Base-by-base conservation (phyloP, 176 grass and related monocot species). In the Puccinellia tenuiflora region DNA sequence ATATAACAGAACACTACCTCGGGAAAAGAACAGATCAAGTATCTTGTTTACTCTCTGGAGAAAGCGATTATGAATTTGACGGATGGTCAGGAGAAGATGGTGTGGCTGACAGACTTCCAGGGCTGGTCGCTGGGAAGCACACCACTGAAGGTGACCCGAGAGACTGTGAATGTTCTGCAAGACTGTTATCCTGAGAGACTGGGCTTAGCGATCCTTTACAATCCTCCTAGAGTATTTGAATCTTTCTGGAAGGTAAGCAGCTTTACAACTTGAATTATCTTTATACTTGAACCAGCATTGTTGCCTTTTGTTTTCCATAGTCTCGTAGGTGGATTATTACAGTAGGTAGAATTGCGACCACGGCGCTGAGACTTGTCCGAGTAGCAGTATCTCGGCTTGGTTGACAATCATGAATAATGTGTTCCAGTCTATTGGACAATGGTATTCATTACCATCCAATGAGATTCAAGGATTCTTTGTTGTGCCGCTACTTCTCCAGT, bases 171-270 rank as follows among this genome's bases (percentile, higher is more conserved):
- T 13, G 70, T 95, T 39, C 84, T 95, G 75, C 93, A 95, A 73
- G 90, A 95, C 48, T 95, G 86, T 77, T 95, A 95, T 72, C 93
- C 93, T 54, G 93, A 95, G 86, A 92, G 93, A 59, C 84, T 95
- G 79, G 93, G 85, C 18, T 51, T 92, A 75, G 93, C 79, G 26
- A 88, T 95, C 71, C 93, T 92, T 51, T 92, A 95, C 85, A 95
- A 95, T 55, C 93, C 93, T 85, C 93, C 93, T 60, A 95, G 82
- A 83, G 78, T 95, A 78, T 95, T 95, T 75, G 93, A 95, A 50
- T 95, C 90, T 26, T 95, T 95, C 67, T 95, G 87, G 88, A 95
- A 92, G 90, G 93, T 92, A 77, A 75, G 40, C 20, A 12, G 59
- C 62, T 65, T 15, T 38, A 54, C 47, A 40, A 60, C 22, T 40